Evolutionary conservation across 2,329 filamentous ascomycete species (phyloP).

Genomic region (Stemphylium vesicarium): DNA sequence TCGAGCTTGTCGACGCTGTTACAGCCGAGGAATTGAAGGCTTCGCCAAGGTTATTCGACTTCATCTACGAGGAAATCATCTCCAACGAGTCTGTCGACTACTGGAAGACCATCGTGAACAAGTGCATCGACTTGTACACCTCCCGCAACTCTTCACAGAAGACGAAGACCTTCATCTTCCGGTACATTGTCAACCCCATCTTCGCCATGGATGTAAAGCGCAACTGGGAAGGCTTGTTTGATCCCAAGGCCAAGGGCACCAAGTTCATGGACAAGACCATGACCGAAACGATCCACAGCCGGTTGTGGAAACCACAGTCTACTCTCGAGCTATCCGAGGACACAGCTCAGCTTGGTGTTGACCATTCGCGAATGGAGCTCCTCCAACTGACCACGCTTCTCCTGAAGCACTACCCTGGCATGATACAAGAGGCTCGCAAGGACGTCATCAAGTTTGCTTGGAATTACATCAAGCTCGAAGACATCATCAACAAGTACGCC

Average conservation of each 20-base stretch:
- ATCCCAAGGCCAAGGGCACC: constrained; percentile 62
- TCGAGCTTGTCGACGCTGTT: constrained; percentile 81
- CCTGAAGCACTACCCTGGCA: constrained; percentile 90
- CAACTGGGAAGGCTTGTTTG: constrained; percentile 66
- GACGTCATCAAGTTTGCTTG: constrained; percentile 99
- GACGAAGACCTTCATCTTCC: constrained; percentile 90
- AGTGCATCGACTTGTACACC: constrained; percentile 87
- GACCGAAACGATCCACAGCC: constrained; percentile 88
- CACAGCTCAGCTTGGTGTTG: constrained; percentile 80
- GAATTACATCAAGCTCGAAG: constrained; percentile 95
- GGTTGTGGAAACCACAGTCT: constrained; percentile 87
- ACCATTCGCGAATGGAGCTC: constrained; percentile 94
- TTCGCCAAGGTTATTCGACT: constrained; percentile 76
- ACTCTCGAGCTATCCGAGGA: constrained; percentile 84
- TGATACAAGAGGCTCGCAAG: constrained; percentile 89
- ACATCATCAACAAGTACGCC: constrained; percentile 98
- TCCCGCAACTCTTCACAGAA: constrained; percentile 80
- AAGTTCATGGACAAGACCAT: constrained; percentile 84
- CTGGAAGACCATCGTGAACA: constrained; percentile 80
- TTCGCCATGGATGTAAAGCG: constrained; percentile 95
- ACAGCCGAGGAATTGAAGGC: constrained; percentile 82
- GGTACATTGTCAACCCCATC: constrained; percentile 92
- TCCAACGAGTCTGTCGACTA: constrained; percentile 84
- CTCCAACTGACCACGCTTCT: constrained; percentile 93
- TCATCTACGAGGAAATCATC: constrained; percentile 86